phyloP scores from a whole-genome alignment of 164 flowering plant genomes.

The Nymphaea colorata region DNA sequence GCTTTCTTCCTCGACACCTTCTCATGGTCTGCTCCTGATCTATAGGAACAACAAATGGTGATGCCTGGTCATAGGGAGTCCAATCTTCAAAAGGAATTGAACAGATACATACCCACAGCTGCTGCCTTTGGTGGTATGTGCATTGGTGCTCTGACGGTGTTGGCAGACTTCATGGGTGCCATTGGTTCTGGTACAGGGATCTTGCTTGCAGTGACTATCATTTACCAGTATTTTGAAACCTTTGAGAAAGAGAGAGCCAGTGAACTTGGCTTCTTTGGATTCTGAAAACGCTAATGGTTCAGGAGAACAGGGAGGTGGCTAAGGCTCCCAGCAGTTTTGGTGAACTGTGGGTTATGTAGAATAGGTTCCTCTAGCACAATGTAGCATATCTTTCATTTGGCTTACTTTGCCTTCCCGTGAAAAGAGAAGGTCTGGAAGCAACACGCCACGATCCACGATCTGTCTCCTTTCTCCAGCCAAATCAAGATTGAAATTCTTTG shows the following conservation, averaged over 20 bases:
- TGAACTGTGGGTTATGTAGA: constrained; percentile 2
- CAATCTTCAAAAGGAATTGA: constrained; percentile 38
- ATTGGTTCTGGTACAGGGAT: constrained; percentile 50
- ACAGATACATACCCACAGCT: constrained; percentile 49
- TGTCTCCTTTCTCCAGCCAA: too few relatives aligned
- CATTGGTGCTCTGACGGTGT: constrained; percentile 41
- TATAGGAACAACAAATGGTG: constrained; percentile 50
- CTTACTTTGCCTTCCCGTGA: too few relatives aligned
- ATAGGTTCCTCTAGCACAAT: background rate
- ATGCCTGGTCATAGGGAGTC: constrained; percentile 51
- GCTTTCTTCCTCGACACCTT: background rate
- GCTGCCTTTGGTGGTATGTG: constrained; percentile 63
- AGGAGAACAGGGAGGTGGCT: background rate
- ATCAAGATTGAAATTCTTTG: too few relatives aligned
- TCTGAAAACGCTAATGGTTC: constrained; percentile 9
- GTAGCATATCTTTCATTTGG: too few relatives aligned
- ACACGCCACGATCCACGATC: too few relatives aligned
- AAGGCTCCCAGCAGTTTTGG: constrained; percentile 9
- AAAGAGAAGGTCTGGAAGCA: too few relatives aligned
- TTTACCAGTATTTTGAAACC: constrained; percentile 42
- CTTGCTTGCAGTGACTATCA: constrained; percentile 39
- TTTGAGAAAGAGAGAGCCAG: constrained; percentile 49
- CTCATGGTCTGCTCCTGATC: background rate
- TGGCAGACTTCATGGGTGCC: constrained; percentile 55
- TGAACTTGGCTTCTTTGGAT: constrained; percentile 41